Evolutionary conservation across 106 monocot genomes (phyloP).

Genomic region (Vanilla planifolia): DNA sequence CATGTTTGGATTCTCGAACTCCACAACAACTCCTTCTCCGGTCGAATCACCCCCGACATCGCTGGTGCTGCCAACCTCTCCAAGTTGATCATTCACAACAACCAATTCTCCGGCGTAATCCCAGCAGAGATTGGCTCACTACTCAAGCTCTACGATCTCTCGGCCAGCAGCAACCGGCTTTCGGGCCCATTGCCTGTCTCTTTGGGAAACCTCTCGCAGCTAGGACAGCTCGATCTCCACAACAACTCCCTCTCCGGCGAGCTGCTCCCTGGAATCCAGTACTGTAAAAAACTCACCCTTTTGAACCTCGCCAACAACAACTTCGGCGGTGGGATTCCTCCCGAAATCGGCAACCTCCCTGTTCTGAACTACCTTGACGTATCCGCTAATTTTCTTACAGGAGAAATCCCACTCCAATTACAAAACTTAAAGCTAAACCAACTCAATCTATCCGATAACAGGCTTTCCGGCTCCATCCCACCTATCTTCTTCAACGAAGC

Average conservation of each 20-base stretch:
- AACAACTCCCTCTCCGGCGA: slow-evolving; percentile 40
- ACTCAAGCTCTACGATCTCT: slow-evolving; percentile 23
- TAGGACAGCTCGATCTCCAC: slow-evolving; percentile 33
- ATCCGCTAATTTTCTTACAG: slow-evolving; percentile 38
- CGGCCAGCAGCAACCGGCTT: slow-evolving; percentile 29
- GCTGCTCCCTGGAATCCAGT: slow-evolving; percentile 15
- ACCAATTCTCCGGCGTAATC: slow-evolving; percentile 34
- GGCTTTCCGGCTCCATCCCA: slow-evolving; percentile 38
- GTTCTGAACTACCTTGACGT: slow-evolving; percentile 60
- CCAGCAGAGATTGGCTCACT: slow-evolving; percentile 29
- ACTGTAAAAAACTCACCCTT: slow-evolving; percentile 32
- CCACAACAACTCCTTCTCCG: slow-evolving; percentile 26
- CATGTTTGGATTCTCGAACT: slow-evolving; percentile 44
- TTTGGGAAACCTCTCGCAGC: slow-evolving; percentile 15
- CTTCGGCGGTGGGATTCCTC: slow-evolving; percentile 35
- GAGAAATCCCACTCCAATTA: slow-evolving; percentile 42
- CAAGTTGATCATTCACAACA: slow-evolving; percentile 23
- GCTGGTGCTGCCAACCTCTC: slow-evolving; percentile 26
- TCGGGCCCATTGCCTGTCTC: slow-evolving; percentile 23
- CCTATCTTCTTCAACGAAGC: slow-evolving; percentile 20
- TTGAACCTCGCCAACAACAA: slow-evolving; percentile 38
- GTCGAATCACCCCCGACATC: slow-evolving; percentile 33
- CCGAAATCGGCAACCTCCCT: slow-evolving; percentile 43
- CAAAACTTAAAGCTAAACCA: slow-evolving; percentile 43
- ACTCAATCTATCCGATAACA: slow-evolving; percentile 55